Evolutionary conservation across 371 early-diverging fungal species (phyloP).

Genomic region (Actinomucor elegans): DNA sequence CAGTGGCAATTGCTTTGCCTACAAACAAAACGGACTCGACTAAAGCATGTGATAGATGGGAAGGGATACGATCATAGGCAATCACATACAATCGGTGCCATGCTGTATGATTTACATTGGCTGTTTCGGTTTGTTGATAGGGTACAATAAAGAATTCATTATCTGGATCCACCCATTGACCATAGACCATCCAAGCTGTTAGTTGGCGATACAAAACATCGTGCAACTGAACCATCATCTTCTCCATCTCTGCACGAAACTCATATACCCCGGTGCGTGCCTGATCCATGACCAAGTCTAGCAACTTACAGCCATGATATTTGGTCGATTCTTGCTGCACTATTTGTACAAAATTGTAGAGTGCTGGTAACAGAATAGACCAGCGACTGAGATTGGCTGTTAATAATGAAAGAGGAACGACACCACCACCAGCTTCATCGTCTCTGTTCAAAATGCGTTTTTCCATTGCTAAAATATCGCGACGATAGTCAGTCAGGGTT

Average conservation of each 20-base stretch:
- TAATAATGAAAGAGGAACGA: constrained; percentile 50
- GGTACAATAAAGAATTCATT: constrained; percentile 70
- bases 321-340: constrained; percentile 31
- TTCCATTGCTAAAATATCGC: constrained; percentile 59
- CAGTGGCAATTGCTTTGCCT: constrained; percentile 72
- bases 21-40: constrained; percentile 72
- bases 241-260: constrained; percentile 50
- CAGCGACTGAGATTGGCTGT: constrained; percentile 39
- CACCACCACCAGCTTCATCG: constrained; percentile 43
- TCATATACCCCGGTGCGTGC: constrained; percentile 60
- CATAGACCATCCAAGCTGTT: constrained; percentile 75
- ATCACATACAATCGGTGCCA: constrained; percentile 61
- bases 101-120: constrained; percentile 6
- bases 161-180: constrained; percentile 60
- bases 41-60: constrained; percentile 47
- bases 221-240: constrained; percentile 54
- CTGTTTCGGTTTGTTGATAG: neutral
- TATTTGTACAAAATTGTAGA: constrained; percentile 27
- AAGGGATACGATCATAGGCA: constrained; percentile 49
- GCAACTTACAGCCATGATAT: constrained; percentile 52
- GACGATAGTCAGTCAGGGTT: constrained; percentile 55
- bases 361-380: constrained; percentile 48
- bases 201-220: constrained; percentile 68
- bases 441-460: constrained; percentile 45
- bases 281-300: constrained; percentile 58